Percentiles rank a stretch among this genome's conserved stretches.
Conservation (phyloP, 2,329 filamentous ascomycete genomes). For the Penicillium italicum region DNA sequence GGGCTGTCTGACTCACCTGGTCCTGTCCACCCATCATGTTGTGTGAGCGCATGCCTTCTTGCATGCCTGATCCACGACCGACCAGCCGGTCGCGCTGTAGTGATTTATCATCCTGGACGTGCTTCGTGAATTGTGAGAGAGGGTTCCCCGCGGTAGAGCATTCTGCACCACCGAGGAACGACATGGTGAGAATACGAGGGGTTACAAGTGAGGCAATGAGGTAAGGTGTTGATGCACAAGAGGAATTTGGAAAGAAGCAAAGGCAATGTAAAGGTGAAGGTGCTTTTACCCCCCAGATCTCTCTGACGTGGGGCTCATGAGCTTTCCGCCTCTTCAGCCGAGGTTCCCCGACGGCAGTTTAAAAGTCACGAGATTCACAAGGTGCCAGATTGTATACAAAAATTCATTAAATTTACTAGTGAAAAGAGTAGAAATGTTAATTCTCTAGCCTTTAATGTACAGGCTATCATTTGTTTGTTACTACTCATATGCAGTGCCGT, state of each 20-base stretch:
- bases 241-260: not conserved
- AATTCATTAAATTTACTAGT: not conserved
- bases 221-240: not conserved
- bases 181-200: conserved; percentile 58
- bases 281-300: conserved; percentile 12
- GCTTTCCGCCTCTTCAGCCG: conserved; percentile 24
- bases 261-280: conserved; percentile 1
- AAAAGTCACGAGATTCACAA: not conserved
- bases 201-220: not conserved
- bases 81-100: conserved; percentile 86
- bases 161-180: conserved; percentile 91
- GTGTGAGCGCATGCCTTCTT: conserved; percentile 74
- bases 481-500: not conserved
- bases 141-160: conserved; percentile 96
- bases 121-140: conserved; percentile 94
- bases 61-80: conserved; percentile 66
- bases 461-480: not conserved
- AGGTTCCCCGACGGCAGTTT: conserved; percentile 19
- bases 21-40: conserved; percentile 69
- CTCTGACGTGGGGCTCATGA: conserved; percentile 23
- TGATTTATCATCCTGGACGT: conserved; percentile 93
- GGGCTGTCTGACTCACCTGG: conserved; percentile 49
- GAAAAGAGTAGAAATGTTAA: not conserved
- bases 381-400: not conserved
- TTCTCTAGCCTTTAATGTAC: not conserved